Percentiles rank a stretch among this genome's conserved stretches.
Evolutionary conservation across 805 yeast genomes (phyloP).

Genomic region (Starmera quercuum): DNA sequence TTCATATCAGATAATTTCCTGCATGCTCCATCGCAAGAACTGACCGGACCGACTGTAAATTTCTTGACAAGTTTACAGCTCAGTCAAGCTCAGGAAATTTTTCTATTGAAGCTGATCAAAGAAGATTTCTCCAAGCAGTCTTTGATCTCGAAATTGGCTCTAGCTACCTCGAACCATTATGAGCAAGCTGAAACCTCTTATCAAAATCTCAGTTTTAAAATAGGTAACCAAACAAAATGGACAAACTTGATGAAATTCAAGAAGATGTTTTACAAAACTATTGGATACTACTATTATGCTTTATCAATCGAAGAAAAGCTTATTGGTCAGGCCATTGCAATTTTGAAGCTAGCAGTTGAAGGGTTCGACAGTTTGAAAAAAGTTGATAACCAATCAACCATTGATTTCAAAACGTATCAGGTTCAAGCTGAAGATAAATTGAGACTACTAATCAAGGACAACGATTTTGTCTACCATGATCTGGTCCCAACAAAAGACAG

Average conservation of each 20-base stretch:
- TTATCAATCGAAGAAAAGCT: conserved; percentile 48
- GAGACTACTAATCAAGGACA: conserved; percentile 58
- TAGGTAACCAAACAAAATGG: conserved; percentile 45
- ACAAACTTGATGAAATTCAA: conserved; percentile 43
- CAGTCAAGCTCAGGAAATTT: conserved; percentile 87
- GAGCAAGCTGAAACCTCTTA: conserved; percentile 41
- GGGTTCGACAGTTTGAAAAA: conserved; percentile 22
- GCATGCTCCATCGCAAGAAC: conserved; percentile 81
- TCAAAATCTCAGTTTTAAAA: conserved; percentile 27
- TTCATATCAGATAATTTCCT: conserved; percentile 73
- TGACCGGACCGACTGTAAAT: conserved; percentile 58
- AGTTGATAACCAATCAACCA: conserved; percentile 25
- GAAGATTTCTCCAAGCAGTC: conserved; percentile 46
- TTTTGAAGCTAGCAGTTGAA: conserved; percentile 42
- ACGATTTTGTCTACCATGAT: conserved; percentile 85
- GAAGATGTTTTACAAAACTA: conserved; percentile 43
- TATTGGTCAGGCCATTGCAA: conserved; percentile 73
- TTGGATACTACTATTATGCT: conserved; percentile 56
- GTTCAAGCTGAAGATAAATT: conserved; percentile 28
- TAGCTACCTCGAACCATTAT: conserved; percentile 50
- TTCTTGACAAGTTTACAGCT: conserved; percentile 60
- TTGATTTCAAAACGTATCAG: conserved; percentile 24
- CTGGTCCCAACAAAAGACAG: conserved; percentile 53
- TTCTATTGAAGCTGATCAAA: conserved; percentile 50
- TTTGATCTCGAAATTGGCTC: conserved; percentile 68